phyloP scores from a whole-genome alignment of 805 yeast genomes.

The Metschnikowia chrysomelidarum region DNA sequence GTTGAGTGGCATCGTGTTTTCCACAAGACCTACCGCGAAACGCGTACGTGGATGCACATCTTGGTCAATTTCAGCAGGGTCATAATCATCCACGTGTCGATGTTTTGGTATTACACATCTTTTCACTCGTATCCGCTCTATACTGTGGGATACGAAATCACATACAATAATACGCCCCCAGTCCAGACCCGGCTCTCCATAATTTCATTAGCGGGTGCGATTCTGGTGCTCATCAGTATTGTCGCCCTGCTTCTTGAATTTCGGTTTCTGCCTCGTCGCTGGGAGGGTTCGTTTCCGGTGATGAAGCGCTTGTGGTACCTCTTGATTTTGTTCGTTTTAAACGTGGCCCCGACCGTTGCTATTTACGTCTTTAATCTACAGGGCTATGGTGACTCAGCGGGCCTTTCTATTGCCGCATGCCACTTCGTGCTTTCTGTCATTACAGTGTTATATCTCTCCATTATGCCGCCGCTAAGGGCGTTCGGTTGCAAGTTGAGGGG shows the following conservation, averaged over 20 bases:
- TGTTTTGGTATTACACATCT: slow-evolving; percentile 76
- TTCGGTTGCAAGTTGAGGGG: slow-evolving; percentile 36
- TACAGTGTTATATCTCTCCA: slow-evolving; percentile 55
- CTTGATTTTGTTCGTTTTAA: slow-evolving; percentile 40
- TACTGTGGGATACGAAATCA: slow-evolving; percentile 53
- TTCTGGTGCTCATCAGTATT: slow-evolving; percentile 54
- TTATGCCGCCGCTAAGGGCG: slow-evolving; percentile 59
- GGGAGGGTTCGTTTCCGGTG: slow-evolving; percentile 70
- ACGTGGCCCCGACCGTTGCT: slow-evolving; percentile 51
- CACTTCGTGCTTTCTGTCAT: slow-evolving; percentile 57
- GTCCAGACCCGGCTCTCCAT: slow-evolving; percentile 52
- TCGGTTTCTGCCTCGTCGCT: slow-evolving; percentile 64
- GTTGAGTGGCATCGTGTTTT: slow-evolving; percentile 69
- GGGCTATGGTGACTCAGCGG: slow-evolving; percentile 21
- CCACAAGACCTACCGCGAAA: slow-evolving; percentile 92
- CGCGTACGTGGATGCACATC: slow-evolving; percentile 96
- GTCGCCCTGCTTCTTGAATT: slow-evolving; percentile 57
- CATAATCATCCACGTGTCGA: slow-evolving; percentile 59
- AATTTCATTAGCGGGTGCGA: slow-evolving; percentile 65
- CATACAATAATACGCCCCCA: slow-evolving; percentile 59
- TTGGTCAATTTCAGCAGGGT: slow-evolving; percentile 89
- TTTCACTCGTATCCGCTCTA: slow-evolving; percentile 68
- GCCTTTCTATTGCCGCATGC: slow-evolving; percentile 46
- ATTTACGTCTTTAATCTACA: slow-evolving; percentile 37
- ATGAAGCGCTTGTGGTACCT: slow-evolving; percentile 46